These are phyloP conservation scores for Rhizophora mangle DNA, from an alignment of 345 rosid species.

Conservation along the genomic window DNA sequence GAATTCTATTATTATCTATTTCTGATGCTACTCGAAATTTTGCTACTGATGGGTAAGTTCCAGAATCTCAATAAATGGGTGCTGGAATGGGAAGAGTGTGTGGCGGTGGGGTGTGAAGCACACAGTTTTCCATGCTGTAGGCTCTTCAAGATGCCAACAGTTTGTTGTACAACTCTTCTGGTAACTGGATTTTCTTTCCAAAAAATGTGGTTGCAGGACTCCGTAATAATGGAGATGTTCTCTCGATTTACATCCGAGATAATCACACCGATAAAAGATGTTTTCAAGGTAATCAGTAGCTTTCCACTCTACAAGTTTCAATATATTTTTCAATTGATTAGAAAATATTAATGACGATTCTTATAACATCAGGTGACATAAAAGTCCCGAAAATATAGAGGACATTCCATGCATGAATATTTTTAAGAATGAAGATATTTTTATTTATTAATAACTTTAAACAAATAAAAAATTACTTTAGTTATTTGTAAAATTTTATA, in stretches of 20 bases:
- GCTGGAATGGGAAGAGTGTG: neutral
- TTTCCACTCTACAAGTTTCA: neutral
- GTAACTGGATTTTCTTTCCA: neutral
- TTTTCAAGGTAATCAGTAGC: conserved; percentile 59
- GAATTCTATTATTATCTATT: conserved; percentile 53
- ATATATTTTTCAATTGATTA: neutral
- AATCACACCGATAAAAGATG: conserved; percentile 84
- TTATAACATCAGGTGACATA: no score
- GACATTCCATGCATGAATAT: no score
- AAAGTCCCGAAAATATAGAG: no score
- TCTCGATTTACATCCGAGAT: conserved; percentile 83
- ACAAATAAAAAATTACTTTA: no score
- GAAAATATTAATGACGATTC: no score
- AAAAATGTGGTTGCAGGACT: conserved; percentile 42
- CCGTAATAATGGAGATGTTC: conserved; percentile 54
- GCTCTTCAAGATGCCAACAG: no score
- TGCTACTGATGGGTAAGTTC: conserved; percentile 77
- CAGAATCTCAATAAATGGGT: conserved; percentile 62
- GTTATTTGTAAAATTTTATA: no score
- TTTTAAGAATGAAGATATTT: no score
- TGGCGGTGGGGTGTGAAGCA: neutral
- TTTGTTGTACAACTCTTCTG: neutral
- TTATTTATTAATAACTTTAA: no score
- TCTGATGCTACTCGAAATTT: conserved; percentile 90
- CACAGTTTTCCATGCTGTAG: neutral